Evolutionary conservation across 2,329 filamentous ascomycete genomes (phyloP), one percentile per base, ranked within the genome.

Genomic region (Fusarium keratoplasticum): DNA sequence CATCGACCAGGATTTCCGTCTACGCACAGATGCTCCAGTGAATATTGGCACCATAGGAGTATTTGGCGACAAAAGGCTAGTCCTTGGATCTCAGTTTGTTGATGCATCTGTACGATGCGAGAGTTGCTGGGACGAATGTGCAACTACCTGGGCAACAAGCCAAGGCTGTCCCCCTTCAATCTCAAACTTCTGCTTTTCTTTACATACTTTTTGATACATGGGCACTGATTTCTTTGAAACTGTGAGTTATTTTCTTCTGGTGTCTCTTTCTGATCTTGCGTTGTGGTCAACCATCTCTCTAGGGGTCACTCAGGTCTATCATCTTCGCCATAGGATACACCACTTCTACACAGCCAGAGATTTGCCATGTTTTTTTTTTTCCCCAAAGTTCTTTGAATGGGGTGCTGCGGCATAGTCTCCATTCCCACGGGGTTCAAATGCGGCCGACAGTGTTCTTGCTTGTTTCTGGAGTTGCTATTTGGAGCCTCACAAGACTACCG

Each of bases 191-290:
- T 8, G n/a, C n/a, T n/a, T n/a, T n/a, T n/a, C n/a, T n/a, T n/a
- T n/a, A n/a, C n/a, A n/a, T n/a, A n/a, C n/a, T n/a, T n/a, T n/a
- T n/a, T n/a, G n/a, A n/a, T n/a, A n/a, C n/a, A n/a, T n/a, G n/a
- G n/a, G n/a, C n/a, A 42, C 40, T 42, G 1, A 6, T 1, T 8
- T 1, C 6, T 22, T 42, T 0, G 2, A n/a, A 9, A 38, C 9
- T 7, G 10, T 10, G 18, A n/a, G 7, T 5, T 0, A 9, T n/a
- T n/a, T 2, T 9, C 36, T 10, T 4, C 16, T 38, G 4, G 3
- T 38, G 4, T 14, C 6, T 22, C 40, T n/a, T n/a, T n/a, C n/a
- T n/a, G n/a, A 42, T 42, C 13, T 7, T 42, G 20, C 20, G 40
- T 22, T 22, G 13, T 42, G n/a, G 11, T 42, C 35, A 42, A 42